Base-by-base conservation (phyloP, 495 filamentous ascomycete species). In the Penicillium soppii region DNA sequence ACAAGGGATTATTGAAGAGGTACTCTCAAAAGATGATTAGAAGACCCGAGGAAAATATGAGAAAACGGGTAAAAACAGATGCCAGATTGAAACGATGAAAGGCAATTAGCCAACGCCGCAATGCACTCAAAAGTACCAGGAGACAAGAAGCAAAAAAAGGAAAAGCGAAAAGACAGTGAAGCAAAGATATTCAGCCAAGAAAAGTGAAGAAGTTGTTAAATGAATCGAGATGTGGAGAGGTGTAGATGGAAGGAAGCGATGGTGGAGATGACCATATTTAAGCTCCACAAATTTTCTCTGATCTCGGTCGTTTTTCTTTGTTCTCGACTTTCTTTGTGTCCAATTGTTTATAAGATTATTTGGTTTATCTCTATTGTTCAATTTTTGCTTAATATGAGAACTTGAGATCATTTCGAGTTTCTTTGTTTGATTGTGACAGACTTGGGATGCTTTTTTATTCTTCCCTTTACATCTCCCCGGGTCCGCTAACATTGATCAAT, bases 211-310 rank as follows among this genome's bases (percentile, higher is more conserved):
- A n/a, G n/a, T n/a, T n/a, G n/a, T n/a, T n/a, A n/a, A n/a, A n/a
- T n/a, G n/a, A n/a, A n/a, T n/a, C n/a, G n/a, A n/a, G n/a, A n/a
- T n/a, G n/a, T n/a, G 32, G 36, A 30, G 47, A 41, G 47, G 41
- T 40, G 47, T 49, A 51, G 48, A 51, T 51, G 48, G 19, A 32
- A 43, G 48, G 35, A 39, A 19, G 30, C 7, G 43, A 29, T 19
- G 47, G 47, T 49, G 47, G 47, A 49, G 47, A 36, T 30, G 22
- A 32, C 13, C 3, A 17, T 6, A 10, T 49, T 49, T 49, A 49
- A 49, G 47, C 47, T 49, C 36, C 36, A 36, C 47, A 49, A 49
- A 49, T 49, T 19, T n/a, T n/a, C n/a, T 49, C 47, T 49, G 25
- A 39, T 19, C 16, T 20, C 23, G 10, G 15, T 7, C 9, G 15